A percentile compares a stretch with the other conserved stretches of the same genome.
Evolutionary conservation across 108 stramenopile genomes (phyloP).

Genomic region (Pseudonitzschia pungens): DNA sequence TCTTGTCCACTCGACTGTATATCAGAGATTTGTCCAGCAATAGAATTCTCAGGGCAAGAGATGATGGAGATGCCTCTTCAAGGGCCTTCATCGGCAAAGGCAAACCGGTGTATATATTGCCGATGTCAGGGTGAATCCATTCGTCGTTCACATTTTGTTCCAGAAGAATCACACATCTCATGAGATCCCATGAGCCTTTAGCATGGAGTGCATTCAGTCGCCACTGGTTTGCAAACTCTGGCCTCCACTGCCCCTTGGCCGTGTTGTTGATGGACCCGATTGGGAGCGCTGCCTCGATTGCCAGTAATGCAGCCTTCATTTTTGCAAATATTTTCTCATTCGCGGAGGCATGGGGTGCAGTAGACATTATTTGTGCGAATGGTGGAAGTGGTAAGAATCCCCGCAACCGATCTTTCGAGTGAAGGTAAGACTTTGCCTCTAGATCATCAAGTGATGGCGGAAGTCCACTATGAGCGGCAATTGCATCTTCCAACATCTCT

Average conservation of each 20-base stretch:
- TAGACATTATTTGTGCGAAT: conserved; percentile 47
- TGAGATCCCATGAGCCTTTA: conserved; percentile 59
- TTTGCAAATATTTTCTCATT: conserved; percentile 57
- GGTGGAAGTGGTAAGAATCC: conserved; percentile 50
- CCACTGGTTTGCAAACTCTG: conserved; percentile 63
- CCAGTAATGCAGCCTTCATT: conserved; percentile 72
- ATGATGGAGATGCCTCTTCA: conserved; percentile 65
- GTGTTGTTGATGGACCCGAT: conserved; percentile 63
- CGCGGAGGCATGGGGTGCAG: conserved; percentile 37
- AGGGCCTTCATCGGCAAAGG: conserved; percentile 73
- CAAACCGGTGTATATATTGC: conserved; percentile 63
- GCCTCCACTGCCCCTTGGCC: conserved; percentile 56
- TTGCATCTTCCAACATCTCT: conserved; percentile 55
- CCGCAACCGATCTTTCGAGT: conserved; percentile 57
- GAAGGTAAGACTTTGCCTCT: conserved; percentile 50
- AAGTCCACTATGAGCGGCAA: conserved; percentile 25
- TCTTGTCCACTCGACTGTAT: conserved; percentile 55
- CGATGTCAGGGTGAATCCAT: conserved; percentile 61
- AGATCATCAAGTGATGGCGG: conserved; percentile 52
- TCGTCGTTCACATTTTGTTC: conserved; percentile 74
- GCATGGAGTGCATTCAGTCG: conserved; percentile 55
- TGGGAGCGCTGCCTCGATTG: conserved; percentile 83
- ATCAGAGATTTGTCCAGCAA: conserved; percentile 70
- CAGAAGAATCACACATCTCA: conserved; percentile 64
- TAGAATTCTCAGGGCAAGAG: conserved; percentile 61